Evolutionary conservation across 2,329 filamentous ascomycete species (phyloP), one percentile per base, ranked within the genome.

Genomic region (Nemania abortiva): DNA sequence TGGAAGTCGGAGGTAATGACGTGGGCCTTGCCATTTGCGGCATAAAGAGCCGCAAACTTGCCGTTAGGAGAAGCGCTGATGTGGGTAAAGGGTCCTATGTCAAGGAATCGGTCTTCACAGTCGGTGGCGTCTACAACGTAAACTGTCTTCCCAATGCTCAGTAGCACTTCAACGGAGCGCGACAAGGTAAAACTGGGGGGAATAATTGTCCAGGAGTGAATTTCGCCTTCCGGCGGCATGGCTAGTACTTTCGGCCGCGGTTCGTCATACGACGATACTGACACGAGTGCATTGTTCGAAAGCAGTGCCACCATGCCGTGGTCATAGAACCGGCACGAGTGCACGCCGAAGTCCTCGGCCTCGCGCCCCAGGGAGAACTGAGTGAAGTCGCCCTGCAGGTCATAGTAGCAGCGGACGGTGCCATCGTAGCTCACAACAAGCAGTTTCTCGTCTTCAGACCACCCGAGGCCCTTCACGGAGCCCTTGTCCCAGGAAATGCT

Each of bases 1-100:
- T 97, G 94, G 79, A 98, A 98, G 79, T 99, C 95, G 76, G 94
- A 95, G 56, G 93, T 96, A 60, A 98, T 94, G 31, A 99, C 93
- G 86, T 96, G 97, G 22, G 96, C 90, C 74, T 90, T 95, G 66
- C 94, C 94, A 69, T 93, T 91, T 34, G 90, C 86, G 0, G 94
- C 95, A 77, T 97, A 98, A 37, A 99, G 86, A 0, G 94, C 94
- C 3, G 95, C 91, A 75, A 92, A 97, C 72, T 91, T 92, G 24
- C 95, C 96, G 75, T 97, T 95, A 0, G 96, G 95, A 0, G 95
- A 98, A 15, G 98, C 92, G 74, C 90, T 91, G 63, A 98, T 92
- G 79, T 98, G 94, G 49, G 90, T 90, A 78, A 99, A 98, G 0
- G 96, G 95, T 0, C 96, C 96, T 70, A 96, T 94, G 74, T 97